Conservation (phyloP, 208 protist genomes). For the Trypanosoma avium region DNA sequence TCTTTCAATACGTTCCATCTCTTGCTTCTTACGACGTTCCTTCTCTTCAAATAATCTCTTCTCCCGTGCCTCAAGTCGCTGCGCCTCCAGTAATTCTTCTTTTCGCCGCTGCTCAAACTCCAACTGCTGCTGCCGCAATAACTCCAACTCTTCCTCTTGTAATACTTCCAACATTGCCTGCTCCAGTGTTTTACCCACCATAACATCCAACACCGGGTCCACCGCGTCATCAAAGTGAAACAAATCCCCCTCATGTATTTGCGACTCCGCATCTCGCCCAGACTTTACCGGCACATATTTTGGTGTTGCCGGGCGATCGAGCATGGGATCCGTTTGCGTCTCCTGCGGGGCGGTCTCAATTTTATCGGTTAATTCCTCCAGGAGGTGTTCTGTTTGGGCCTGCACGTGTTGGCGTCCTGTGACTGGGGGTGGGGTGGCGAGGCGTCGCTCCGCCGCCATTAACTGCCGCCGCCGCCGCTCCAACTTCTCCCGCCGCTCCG, state of each 20-base stretch:
- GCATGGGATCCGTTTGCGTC: constrained; percentile 96
- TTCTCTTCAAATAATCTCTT: constrained; percentile 95
- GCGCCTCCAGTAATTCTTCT: constrained; percentile 95
- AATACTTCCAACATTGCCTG: constrained; percentile 97
- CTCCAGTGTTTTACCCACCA: constrained; percentile 97
- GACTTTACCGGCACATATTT: constrained; percentile 94
- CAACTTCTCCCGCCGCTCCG: constrained; percentile 52
- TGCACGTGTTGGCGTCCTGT: constrained; percentile 90
- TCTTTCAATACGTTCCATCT: constrained; percentile 87
- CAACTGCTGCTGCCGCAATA: constrained; percentile 92
- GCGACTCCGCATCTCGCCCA: constrained; percentile 94
- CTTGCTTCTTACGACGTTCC: constrained; percentile 93
- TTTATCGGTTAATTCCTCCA: constrained; percentile 94
- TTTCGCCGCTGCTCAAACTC: constrained; percentile 95
- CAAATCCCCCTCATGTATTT: constrained; percentile 96
- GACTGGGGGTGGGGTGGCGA: constrained; percentile 87
- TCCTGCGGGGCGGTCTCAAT: constrained; percentile 79
- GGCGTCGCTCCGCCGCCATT: constrained; percentile 45
- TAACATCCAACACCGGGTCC: constrained; percentile 95
- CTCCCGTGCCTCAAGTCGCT: constrained; percentile 95
- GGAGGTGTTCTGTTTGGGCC: constrained; percentile 96
- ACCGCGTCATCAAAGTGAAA: constrained; percentile 98
- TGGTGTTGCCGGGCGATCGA: constrained; percentile 94
- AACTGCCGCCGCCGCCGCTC: constrained; percentile 54
- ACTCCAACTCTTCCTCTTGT: constrained; percentile 97